phyloP scores from a whole-genome alignment of 2,329 filamentous ascomycete species.

The Tolypocladium pustulatum region DNA sequence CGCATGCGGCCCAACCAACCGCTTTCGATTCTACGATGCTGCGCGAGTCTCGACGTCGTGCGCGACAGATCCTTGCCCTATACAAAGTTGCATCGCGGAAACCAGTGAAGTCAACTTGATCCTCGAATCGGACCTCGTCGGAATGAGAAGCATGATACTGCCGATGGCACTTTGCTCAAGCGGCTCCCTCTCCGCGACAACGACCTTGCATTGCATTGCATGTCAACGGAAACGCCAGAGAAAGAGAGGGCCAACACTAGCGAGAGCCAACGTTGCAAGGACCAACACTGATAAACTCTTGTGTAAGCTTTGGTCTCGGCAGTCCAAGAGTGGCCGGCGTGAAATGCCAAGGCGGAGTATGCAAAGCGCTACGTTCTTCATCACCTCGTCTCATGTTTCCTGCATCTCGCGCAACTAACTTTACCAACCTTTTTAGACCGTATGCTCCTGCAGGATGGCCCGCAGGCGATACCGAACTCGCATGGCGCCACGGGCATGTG shows the following conservation, averaged over 20 bases:
- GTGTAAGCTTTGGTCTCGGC: not conserved
- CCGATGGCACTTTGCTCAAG: not conserved
- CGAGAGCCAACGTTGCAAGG: not conserved
- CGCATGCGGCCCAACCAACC: not conserved
- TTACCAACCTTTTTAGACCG: not conserved
- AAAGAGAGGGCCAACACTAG: not conserved
- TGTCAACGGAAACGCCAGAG: not conserved
- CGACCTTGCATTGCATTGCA: not conserved
- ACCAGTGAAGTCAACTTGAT: not conserved
- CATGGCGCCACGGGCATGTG: not conserved
- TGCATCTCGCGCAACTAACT: not conserved
- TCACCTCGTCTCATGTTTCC: not conserved
- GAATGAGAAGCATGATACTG: not conserved
- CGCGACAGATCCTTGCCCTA: not conserved
- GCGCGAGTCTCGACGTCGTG: not conserved
- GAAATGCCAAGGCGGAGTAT: not conserved
- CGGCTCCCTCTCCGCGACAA: not conserved
- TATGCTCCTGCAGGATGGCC: not conserved
- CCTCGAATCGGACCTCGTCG: not conserved
- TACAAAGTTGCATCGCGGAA: not conserved
- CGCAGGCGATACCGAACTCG: not conserved
- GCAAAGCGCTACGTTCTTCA: not conserved
- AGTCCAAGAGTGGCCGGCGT: not conserved
- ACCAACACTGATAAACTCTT: not conserved
- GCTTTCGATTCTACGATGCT: not conserved